Evolutionary conservation across 2,329 filamentous ascomycete species (phyloP), one percentile per base, ranked within the genome.

Genomic region (Escovopsis weberi): DNA sequence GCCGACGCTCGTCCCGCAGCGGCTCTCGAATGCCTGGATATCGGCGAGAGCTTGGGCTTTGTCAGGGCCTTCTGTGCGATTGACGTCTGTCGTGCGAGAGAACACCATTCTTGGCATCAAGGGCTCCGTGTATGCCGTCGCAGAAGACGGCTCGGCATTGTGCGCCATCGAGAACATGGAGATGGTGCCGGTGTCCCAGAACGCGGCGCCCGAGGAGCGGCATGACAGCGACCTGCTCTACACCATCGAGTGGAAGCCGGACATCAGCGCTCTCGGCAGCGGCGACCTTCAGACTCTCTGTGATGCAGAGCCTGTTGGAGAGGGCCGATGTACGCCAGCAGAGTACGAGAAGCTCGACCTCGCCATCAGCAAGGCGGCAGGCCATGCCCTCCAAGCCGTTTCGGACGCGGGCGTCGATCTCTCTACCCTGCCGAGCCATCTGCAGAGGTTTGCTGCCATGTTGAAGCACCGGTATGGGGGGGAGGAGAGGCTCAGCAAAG

Each of bases 211-310:
- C 12, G 32, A 34, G 30, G 12, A 18, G 5, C 42, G 44, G 3
- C 37, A 43, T 4, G 40, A 44, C 2, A 52, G 52, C 41, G 59
- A 57, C 37, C 43, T 64, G 36, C 44, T 64, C 9, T 53, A 64
- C 39, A 52, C 47, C 6, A 45, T 62, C 30, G 55, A 60, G 26
- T 65, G 61, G 61, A 59, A 60, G 45, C 62, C 61, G 1, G 59
- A 64, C 40, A 48, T 64, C 18, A 60, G 58, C 48, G 36, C 62
- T n/a, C 49, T 64, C 12, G 45, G 48, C 12, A 48, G 50, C 9
- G 26, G 54, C 35, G 52, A 62, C 43, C 47, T 64, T 8, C 40
- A 37, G 6, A 35, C 38, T 2, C 40, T 45, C 1, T 61, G 56
- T 39, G 37, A 48, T 11, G 50, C 48, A 6, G 39, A 54, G 30